phyloP scores from a whole-genome alignment of 2,329 filamentous ascomycete species.

The Fusarium sp. region DNA sequence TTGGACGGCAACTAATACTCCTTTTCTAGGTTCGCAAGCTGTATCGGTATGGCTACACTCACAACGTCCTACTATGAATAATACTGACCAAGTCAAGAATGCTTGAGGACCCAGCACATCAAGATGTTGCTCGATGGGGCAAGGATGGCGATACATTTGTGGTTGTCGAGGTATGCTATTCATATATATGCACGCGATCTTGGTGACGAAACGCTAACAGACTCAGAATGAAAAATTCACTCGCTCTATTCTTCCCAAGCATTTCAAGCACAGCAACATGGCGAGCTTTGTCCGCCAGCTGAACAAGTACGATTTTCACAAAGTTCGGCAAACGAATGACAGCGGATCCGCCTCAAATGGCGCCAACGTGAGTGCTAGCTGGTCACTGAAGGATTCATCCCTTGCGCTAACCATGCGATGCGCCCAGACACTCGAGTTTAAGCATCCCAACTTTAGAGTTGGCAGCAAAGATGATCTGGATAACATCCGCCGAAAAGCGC shows the following conservation, averaged over 20 bases:
- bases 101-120: slow-evolving; percentile 94
- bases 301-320: slow-evolving; percentile 99
- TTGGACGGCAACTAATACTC: slow-evolving; percentile 41
- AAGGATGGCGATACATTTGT: slow-evolving; percentile 96
- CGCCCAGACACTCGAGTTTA: slow-evolving; percentile 79
- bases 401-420: neutral
- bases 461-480: slow-evolving; percentile 97
- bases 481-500: slow-evolving; percentile 95
- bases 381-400: neutral
- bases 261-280: slow-evolving; percentile 99
- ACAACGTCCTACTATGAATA: neutral
- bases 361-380: slow-evolving; percentile 49
- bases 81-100: slow-evolving; percentile 62
- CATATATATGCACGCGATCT: slow-evolving; percentile 12
- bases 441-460: slow-evolving; percentile 94
- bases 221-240: slow-evolving; percentile 96
- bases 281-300: slow-evolving; percentile 95
- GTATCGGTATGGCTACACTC: slow-evolving; percentile 79
- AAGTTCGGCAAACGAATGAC: slow-evolving; percentile 74
- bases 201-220: slow-evolving; percentile 17
- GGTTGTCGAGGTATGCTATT: slow-evolving; percentile 83
- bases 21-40: slow-evolving; percentile 87
- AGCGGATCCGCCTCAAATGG: slow-evolving; percentile 51
- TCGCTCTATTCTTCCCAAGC: slow-evolving; percentile 94
- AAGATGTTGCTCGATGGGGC: slow-evolving; percentile 94